Evolutionary conservation across 495 filamentous ascomycete genomes (phyloP).

Genomic region (Immersiella caudata): DNA sequence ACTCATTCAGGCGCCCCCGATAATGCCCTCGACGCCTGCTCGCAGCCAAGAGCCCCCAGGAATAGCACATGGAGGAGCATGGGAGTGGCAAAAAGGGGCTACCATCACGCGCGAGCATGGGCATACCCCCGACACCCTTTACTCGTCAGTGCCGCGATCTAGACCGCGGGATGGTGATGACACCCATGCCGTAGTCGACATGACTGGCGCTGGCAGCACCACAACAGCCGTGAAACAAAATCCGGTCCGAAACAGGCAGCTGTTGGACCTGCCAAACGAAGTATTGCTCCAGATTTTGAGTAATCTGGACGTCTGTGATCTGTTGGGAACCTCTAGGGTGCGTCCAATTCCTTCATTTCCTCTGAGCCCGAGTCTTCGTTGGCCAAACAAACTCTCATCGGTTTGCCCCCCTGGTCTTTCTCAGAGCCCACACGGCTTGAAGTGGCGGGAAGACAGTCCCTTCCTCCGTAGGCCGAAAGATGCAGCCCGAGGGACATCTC

Average conservation of each 20-base stretch:
- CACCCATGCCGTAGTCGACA: not conserved
- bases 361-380: slow-evolving; percentile 7
- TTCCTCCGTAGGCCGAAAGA: not conserved
- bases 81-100: slow-evolving; percentile 19
- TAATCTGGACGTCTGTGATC: slow-evolving; percentile 60
- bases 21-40: slow-evolving; percentile 9
- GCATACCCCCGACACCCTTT: not conserved
- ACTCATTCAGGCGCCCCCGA: not conserved
- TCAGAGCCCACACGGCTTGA: not conserved
- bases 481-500: not conserved
- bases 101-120: not conserved
- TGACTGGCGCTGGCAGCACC: not conserved
- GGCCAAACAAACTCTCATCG: slow-evolving; percentile 8
- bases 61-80: slow-evolving; percentile 1
- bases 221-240: not conserved
- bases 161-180: not conserved
- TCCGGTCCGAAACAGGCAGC: not conserved
- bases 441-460: not conserved
- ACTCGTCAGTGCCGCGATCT: not conserved
- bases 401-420: not conserved
- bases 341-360: slow-evolving; percentile 30
- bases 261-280: slow-evolving; percentile 54
- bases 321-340: slow-evolving; percentile 59
- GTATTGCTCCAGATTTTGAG: slow-evolving; percentile 57
- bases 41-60: slow-evolving; percentile 19